Base-by-base conservation (phyloP, 208 protist genomes). In the Sergeia podlipaevii region DNA sequence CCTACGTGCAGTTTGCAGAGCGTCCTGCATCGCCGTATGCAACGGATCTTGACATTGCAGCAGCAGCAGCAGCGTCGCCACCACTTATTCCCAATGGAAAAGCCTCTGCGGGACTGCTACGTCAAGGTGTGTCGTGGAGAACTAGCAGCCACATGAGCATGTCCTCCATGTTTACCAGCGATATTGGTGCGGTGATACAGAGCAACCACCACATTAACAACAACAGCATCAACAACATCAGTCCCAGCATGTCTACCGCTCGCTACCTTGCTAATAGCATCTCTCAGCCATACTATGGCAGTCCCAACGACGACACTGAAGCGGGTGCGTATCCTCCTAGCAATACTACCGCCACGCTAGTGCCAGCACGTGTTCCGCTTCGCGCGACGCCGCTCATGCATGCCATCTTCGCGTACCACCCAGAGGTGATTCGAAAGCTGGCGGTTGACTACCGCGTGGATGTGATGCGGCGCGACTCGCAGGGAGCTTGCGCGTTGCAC, bases 401-500 rank as follows among this genome's bases (percentile, higher is more conserved):
- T 32, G 80, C 87, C 17, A 91, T 94, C 55, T 10, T 80, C 1
- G 60, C 73, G 45, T 91, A 91, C 54, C 80, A 90, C 59, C 87
- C 87, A 0, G 82, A 94, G 52, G 48, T 94, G 30, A 88, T 94
- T 41, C 67, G 75, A 17, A 83, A 84, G 27, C 57, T 94, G 8
- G 61, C 81, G 10, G 39, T 91, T 5, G 80, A 91, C 47, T 87
- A 85, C 61, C 65, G 59, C 23, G 80, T 67, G 5, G 75, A 94
- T 65, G 60, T 83, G 36, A 87, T 85, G 74, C 70, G 74, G 44
- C 64, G 75, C 8, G 83, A 94, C 49, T 74, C 74, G 11, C 53
- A 76, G 17, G 87, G 87, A 2, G 82, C 82, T 10, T 80, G 68
- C n/a, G 82, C 82, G n/a, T 33, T 94, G 27, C 87, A 94, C 61